Conservation (phyloP, 345 rosid species). For the Noccaea caerulescens region DNA sequence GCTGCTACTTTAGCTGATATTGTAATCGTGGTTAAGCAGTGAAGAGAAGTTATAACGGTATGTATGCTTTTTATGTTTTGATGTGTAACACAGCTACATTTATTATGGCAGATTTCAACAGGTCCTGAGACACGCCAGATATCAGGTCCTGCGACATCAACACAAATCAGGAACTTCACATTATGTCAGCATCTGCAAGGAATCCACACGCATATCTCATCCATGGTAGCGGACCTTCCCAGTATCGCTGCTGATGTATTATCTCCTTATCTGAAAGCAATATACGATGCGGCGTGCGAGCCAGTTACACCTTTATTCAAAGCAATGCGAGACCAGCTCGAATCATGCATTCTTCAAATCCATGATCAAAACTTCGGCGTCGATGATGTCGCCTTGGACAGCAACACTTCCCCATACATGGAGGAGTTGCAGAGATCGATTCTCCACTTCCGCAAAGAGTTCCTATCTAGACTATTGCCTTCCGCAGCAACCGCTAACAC, state of each 20-base stretch:
- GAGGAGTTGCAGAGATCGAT: conserved; percentile 88
- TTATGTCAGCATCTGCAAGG: conserved; percentile 94
- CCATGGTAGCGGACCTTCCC: conserved; percentile 70
- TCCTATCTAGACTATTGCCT: conserved; percentile 81
- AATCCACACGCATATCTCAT: conserved; percentile 72
- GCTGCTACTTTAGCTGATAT: conserved; percentile 13
- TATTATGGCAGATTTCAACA: conserved; percentile 79
- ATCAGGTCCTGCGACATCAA: conserved; percentile 77
- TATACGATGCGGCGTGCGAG: conserved; percentile 88
- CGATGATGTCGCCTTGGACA: conserved; percentile 84
- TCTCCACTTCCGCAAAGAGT: conserved; percentile 89
- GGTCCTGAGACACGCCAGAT: conserved; percentile 96
- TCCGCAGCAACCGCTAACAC: conserved; percentile 58
- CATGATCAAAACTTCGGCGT: conserved; percentile 91
- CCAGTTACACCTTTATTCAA: conserved; percentile 87
- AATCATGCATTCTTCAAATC: conserved; percentile 89
- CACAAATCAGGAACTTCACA: conserved; percentile 86
- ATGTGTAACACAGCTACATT: conserved; percentile 29
- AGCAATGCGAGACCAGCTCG: conserved; percentile 89
- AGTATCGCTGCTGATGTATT: conserved; percentile 79
- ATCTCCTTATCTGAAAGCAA: conserved; percentile 72
- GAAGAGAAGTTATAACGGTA: conserved; percentile 11
- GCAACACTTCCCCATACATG: conserved; percentile 93
- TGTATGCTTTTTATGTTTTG: conserved; percentile 13
- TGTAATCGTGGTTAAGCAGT: background rate